Evolutionary conservation across 202 grass and related monocot genomes (phyloP), one percentile per base, ranked within the genome.

Genomic region (Sporobolus alterniflorus): DNA sequence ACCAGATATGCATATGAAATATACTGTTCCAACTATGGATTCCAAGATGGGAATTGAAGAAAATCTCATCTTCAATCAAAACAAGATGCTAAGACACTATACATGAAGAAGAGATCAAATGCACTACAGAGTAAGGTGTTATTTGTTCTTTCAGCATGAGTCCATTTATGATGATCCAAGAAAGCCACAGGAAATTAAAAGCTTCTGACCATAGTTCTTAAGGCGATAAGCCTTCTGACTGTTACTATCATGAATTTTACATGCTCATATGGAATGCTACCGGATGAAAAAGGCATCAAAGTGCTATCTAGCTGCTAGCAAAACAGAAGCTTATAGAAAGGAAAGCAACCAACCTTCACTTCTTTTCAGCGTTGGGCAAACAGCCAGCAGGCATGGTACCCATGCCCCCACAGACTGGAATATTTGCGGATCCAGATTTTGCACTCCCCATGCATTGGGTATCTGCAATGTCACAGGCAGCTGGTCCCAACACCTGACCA

Each of bases 341-440:
- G 34, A 76, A 69, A 29, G 40, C n/a, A 70, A 85, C 71, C 48
- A 46, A 95, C 91, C 92, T 92, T 95, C 77, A 89, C 57, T 89
- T 80, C 63, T 92, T 81, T 85, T 91, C 79, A 50, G 41, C 21
- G 83, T 95, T 87, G 2, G 92, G 87, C 52, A 87, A 86, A 76
- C 89, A 85, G 28, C 74, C 89, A 65, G 76, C 77, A n/a, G 84
- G 67, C 83, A 81, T 64, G 3, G 69, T 29, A 67, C 66, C 71
- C 31, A 88, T 88, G 36, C 33, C 80, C 29, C 80, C 91, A 67
- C 89, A 90, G 15, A 60, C 76, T 42, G 90, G 71, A 67, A 88
- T 76, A 18, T 88, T 93, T 48, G 83, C 71, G 28, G 90, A 91
- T 79, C 87, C 88, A 86, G 89, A 71, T 56, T 85, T 86, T 7